Percentiles rank a stretch among this genome's conserved stretches.
Conservation (phyloP, 2,329 filamentous ascomycete genomes). For the Phyllosticta citribraziliensis region DNA sequence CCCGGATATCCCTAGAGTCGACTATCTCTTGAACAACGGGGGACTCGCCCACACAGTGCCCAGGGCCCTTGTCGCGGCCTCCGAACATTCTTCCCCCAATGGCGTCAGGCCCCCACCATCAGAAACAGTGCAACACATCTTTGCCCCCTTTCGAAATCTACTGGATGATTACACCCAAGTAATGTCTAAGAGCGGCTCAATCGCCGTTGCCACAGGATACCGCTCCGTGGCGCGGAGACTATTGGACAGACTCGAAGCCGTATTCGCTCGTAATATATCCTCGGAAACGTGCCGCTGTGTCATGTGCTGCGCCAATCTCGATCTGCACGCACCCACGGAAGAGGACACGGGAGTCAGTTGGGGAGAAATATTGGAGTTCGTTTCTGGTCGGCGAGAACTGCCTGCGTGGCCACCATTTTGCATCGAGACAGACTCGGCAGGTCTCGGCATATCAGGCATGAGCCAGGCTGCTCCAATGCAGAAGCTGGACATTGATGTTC, state of each 20-base stretch:
- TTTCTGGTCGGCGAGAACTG: constrained; percentile 77
- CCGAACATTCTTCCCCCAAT: constrained; percentile 46
- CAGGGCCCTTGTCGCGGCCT: constrained; percentile 59
- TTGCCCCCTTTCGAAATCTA: constrained; percentile 71
- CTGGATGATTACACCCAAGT: constrained; percentile 81
- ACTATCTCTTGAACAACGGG: constrained; percentile 85
- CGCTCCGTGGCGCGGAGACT: constrained; percentile 84
- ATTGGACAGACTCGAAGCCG: constrained; percentile 82
- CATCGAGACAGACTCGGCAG: constrained; percentile 40
- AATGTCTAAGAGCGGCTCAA: constrained; percentile 70
- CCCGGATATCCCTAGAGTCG: constrained; percentile 68
- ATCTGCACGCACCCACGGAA: constrained; percentile 26
- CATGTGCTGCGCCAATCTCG: constrained; percentile 56
- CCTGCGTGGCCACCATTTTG: constrained; percentile 84
- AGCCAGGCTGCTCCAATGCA: constrained; percentile 50
- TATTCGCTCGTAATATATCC: constrained; percentile 88
- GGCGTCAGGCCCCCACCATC: constrained; percentile 25
- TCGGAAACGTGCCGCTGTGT: constrained; percentile 76
- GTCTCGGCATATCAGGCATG: constrained; percentile 45
- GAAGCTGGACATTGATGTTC: constrained; percentile 88
- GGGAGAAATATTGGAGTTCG: constrained; percentile 90
- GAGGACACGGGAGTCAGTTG: constrained; percentile 67
- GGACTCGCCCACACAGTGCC: constrained; percentile 64
- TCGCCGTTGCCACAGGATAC: constrained; percentile 92
- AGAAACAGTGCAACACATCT: constrained; percentile 61